phyloP scores from a whole-genome alignment of 2,329 filamentous ascomycete genomes.

The Ceratocystiopsis sp. region DNA sequence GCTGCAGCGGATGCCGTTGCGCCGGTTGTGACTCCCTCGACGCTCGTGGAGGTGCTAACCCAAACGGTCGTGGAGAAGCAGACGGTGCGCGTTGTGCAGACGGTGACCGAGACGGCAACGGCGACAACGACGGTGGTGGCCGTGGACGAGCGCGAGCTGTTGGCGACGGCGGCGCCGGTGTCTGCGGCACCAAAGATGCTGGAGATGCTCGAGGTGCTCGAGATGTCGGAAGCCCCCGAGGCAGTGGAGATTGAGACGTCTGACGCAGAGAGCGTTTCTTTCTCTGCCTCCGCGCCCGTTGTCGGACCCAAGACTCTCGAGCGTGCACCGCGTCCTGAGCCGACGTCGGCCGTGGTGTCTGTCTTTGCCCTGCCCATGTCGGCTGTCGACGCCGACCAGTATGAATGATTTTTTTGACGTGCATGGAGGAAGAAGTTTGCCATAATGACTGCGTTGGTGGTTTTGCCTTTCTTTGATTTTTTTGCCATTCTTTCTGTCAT shows the following conservation, averaged over 20 bases:
- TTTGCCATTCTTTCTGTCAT: neutral
- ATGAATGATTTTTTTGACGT: neutral
- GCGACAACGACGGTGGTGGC: neutral
- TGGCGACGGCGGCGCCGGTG: neutral
- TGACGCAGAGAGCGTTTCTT: neutral
- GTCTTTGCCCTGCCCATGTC: too few relatives aligned
- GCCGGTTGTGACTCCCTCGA: neutral
- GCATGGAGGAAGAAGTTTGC: too few relatives aligned
- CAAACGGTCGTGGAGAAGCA: conserved; percentile 11
- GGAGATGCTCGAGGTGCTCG: neutral
- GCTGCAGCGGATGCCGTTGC: neutral
- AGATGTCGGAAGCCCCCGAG: neutral
- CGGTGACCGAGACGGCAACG: conserved; percentile 11
- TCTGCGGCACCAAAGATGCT: neutral
- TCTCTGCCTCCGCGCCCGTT: neutral
- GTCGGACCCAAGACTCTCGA: too few relatives aligned
- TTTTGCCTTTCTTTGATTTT: neutral
- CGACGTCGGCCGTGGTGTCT: too few relatives aligned
- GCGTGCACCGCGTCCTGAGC: too few relatives aligned
- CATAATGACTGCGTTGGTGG: neutral
- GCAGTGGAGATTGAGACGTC: neutral
- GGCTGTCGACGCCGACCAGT: too few relatives aligned
- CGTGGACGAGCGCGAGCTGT: neutral
- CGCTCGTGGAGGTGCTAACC: neutral
- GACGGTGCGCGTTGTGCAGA: conserved; percentile 11